Conservation (phyloP, 257 asterid genomes). For the Fraxinus americana region DNA sequence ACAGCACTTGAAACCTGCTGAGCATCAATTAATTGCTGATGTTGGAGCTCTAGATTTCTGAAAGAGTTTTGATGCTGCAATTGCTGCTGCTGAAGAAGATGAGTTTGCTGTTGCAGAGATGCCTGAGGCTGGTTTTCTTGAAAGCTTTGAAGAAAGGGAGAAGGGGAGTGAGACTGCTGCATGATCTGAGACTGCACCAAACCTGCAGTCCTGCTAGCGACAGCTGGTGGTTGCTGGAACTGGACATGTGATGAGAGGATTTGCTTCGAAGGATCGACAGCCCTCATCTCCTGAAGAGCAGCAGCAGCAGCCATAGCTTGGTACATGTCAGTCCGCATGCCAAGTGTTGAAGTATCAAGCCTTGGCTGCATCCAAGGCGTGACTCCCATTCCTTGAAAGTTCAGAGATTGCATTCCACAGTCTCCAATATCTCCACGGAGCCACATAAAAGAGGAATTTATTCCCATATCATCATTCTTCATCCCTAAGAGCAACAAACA, state of each 20-base stretch:
- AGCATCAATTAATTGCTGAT: slow-evolving; percentile 41
- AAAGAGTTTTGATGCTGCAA: slow-evolving; percentile 27
- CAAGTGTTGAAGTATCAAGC: slow-evolving; percentile 45
- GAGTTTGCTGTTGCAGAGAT: slow-evolving; percentile 37
- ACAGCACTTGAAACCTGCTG: slow-evolving; percentile 41
- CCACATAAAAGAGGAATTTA: slow-evolving; percentile 62
- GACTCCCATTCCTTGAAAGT: slow-evolving; percentile 65
- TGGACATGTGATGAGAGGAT: slow-evolving; percentile 50
- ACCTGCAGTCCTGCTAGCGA: slow-evolving; percentile 26
- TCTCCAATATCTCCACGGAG: slow-evolving; percentile 54
- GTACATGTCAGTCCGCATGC: slow-evolving; percentile 62
- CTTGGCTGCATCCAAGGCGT: slow-evolving; percentile 73
- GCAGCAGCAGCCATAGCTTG: slow-evolving; percentile 80
- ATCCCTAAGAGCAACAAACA: slow-evolving; percentile 42
- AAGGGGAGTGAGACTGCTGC: slow-evolving; percentile 45
- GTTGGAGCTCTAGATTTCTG: slow-evolving; percentile 24
- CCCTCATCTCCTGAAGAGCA: slow-evolving; percentile 62
- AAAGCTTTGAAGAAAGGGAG: slow-evolving; percentile 43
- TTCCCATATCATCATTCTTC: slow-evolving; percentile 59
- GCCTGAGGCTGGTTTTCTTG: slow-evolving; percentile 37
- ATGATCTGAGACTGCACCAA: slow-evolving; percentile 47
- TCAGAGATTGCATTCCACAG: slow-evolving; percentile 50
- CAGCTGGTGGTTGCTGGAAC: slow-evolving; percentile 53
- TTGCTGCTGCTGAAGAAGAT: slow-evolving; percentile 59
- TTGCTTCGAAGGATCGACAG: slow-evolving; percentile 59